phyloP scores from a whole-genome alignment of 495 filamentous ascomycete genomes.

The Lepraria neglecta region DNA sequence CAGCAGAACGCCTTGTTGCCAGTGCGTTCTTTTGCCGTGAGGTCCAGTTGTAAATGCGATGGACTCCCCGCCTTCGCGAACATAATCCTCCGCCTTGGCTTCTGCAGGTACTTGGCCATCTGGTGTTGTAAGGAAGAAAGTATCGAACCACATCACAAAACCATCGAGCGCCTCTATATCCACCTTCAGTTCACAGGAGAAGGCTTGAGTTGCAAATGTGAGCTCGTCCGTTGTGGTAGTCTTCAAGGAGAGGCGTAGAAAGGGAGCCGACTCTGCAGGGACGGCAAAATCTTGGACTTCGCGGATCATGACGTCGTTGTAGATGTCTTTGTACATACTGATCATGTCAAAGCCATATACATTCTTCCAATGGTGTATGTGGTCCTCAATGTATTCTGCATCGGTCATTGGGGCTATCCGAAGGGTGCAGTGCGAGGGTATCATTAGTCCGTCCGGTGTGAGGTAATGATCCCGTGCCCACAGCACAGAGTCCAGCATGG shows the following conservation, averaged over 20 bases:
- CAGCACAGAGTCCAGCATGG: conserved; percentile 90
- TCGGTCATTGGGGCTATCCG: conserved; percentile 81
- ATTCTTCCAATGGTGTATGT: conserved; percentile 64
- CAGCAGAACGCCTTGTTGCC: conserved; percentile 45
- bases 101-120: conserved; percentile 35
- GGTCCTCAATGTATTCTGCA: conserved; percentile 64
- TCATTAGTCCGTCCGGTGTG: conserved; percentile 70
- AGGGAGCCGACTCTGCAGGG: conserved; percentile 43
- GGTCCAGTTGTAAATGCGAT: conserved; percentile 51
- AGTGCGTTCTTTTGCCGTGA: conserved; percentile 47
- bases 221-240: conserved; percentile 52
- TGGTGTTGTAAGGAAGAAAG: conserved; percentile 52
- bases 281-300: conserved; percentile 39
- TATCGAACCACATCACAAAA: conserved; percentile 60
- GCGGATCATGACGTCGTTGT: conserved; percentile 55
- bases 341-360: conserved; percentile 54
- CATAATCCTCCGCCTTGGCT: conserved; percentile 40
- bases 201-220: conserved; percentile 47
- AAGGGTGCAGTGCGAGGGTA: conserved; percentile 83
- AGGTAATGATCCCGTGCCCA: conserved; percentile 84
- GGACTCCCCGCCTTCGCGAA: conserved; percentile 15
- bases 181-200: conserved; percentile 46
- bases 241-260: conserved; percentile 52
- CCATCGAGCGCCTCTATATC: conserved; percentile 55
- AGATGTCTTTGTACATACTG: conserved; percentile 50